These are phyloP conservation scores for Aegilops speltoides DNA, from an alignment of 176 grass and related monocot species.

Conservation along the genomic window DNA sequence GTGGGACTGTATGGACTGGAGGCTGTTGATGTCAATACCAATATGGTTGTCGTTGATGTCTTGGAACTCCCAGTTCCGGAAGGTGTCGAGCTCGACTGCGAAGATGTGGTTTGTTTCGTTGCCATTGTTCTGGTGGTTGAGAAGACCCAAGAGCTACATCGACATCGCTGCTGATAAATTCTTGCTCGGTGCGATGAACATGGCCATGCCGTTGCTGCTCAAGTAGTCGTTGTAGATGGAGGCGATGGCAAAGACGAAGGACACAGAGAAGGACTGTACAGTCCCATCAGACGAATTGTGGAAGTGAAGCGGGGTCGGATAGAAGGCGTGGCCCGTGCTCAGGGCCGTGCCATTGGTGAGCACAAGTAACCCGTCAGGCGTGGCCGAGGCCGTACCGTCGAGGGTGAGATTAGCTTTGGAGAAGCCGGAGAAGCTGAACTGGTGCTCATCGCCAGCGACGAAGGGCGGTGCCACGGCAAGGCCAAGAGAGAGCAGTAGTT, in stretches of 20 bases:
- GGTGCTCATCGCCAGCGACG: background rate
- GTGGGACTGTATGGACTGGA: background rate
- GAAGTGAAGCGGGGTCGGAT: background rate
- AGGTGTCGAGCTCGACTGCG: background rate
- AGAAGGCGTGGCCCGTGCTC: slow-evolving; percentile 25
- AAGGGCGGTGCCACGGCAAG: background rate
- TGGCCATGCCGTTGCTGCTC: slow-evolving; percentile 24
- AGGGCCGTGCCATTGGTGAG: slow-evolving; percentile 13
- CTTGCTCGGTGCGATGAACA: slow-evolving; percentile 10
- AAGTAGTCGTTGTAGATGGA: background rate
- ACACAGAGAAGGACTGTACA: slow-evolving; percentile 27
- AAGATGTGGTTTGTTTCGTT: slow-evolving; percentile 22
- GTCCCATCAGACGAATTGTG: background rate
- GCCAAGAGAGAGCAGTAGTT: background rate
- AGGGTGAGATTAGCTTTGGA: slow-evolving; percentile 7
- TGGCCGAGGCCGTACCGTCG: slow-evolving; percentile 22
- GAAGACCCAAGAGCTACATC: slow-evolving; percentile 18
- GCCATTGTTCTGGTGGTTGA: slow-evolving; percentile 1
- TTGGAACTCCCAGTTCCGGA: background rate
- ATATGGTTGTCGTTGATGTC: slow-evolving; percentile 2
- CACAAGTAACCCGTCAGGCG: background rate
- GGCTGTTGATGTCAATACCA: slow-evolving; percentile 17
- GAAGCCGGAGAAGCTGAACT: slow-evolving; percentile 46
- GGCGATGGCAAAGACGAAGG: slow-evolving; percentile 17
- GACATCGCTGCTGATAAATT: background rate